Evolutionary conservation across 345 rosid species (phyloP).

Genomic region (Sonneratia alba): DNA sequence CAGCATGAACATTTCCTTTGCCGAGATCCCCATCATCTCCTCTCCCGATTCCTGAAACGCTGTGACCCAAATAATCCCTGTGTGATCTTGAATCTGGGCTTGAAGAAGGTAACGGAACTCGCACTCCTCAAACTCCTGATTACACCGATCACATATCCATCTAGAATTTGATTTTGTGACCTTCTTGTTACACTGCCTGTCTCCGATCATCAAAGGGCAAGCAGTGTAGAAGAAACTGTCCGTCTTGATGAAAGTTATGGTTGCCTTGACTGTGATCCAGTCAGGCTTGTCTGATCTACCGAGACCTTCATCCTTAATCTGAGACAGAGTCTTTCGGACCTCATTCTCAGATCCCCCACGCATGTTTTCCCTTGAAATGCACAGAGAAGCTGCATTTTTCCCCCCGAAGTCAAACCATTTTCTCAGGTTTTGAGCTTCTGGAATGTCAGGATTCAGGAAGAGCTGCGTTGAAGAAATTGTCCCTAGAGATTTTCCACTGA

Average conservation of each 20-base stretch:
- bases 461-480: constrained; percentile 79
- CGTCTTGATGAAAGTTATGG: constrained; percentile 66
- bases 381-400: constrained; percentile 45
- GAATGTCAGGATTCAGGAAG: constrained; percentile 69
- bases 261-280: constrained; percentile 77
- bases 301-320: constrained; percentile 84
- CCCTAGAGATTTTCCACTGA: constrained; percentile 76
- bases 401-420: constrained; percentile 80
- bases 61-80: constrained; percentile 71
- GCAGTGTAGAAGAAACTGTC: constrained; percentile 84
- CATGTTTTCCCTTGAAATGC: constrained; percentile 64
- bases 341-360: constrained; percentile 47
- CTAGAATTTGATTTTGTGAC: constrained; percentile 42
- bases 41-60: constrained; percentile 87
- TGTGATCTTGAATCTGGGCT: constrained; percentile 84
- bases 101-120: constrained; percentile 85
- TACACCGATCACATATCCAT: constrained; percentile 87
- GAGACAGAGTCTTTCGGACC: constrained; percentile 71
- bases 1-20: constrained; percentile 58
- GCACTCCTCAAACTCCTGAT: constrained; percentile 76
- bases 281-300: constrained; percentile 89
- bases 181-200: constrained; percentile 75
- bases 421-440: constrained; percentile 52
- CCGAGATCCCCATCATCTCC: constrained; percentile 66
- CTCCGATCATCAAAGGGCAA: constrained; percentile 83